Percentiles rank a stretch among this genome's conserved stretches.
Conservation (phyloP, 1,284 basidiomycete genomes). For the Ustilago hordei region DNA sequence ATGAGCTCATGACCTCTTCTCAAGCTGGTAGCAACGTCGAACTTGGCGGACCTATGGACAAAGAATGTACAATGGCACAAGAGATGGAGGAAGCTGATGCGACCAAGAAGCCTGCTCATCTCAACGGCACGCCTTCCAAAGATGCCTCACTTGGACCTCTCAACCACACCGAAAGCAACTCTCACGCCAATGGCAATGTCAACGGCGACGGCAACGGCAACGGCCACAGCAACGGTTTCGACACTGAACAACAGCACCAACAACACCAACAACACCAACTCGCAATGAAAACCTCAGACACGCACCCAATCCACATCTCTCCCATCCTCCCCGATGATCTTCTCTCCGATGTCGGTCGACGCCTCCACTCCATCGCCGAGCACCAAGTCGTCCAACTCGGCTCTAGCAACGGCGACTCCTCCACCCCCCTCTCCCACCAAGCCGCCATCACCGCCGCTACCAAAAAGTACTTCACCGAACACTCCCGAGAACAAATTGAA, state of each 20-base stretch:
- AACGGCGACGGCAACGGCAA: neutral
- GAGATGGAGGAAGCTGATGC: constrained; percentile 44
- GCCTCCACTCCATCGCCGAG: constrained; percentile 37
- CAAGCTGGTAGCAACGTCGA: constrained; percentile 41
- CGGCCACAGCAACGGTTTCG: neutral
- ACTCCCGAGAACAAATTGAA: constrained; percentile 44
- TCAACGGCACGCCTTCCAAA: constrained; percentile 9
- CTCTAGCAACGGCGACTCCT: neutral
- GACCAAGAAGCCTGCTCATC: constrained; percentile 37
- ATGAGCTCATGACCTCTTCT: constrained; percentile 27
- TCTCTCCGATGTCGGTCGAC: constrained; percentile 40
- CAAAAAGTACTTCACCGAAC: constrained; percentile 26
- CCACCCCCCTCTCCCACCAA: neutral
- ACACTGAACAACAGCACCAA: constrained; percentile 20
- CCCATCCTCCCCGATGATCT: constrained; percentile 56
- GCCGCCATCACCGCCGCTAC: constrained; percentile 9
- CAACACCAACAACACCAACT: constrained; percentile 24
- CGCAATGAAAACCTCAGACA: constrained; percentile 65
- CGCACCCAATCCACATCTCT: constrained; percentile 66
- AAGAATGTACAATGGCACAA: constrained; percentile 42
- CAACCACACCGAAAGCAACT: constrained; percentile 7
- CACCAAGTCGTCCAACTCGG: constrained; percentile 19
- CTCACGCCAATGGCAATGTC: neutral
- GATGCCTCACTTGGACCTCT: constrained; percentile 23
- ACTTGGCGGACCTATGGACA: constrained; percentile 48